A percentile compares a stretch with the other conserved stretches of the same genome.
These are phyloP conservation scores for Penicillium sp. DNA, from an alignment of 2,329 filamentous ascomycete genomes.

Conservation along the genomic window DNA sequence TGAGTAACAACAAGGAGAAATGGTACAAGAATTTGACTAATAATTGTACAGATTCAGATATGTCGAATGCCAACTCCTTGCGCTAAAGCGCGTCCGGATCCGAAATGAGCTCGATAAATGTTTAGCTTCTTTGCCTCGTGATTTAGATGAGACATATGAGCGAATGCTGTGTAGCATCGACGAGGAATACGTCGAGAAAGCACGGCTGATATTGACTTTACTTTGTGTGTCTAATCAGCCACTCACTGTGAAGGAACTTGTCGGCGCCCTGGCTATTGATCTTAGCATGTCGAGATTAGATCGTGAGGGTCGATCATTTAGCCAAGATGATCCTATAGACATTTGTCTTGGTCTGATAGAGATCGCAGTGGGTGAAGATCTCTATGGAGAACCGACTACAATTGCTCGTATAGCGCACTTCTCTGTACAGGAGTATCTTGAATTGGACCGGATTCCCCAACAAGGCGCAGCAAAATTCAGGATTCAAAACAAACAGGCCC, in stretches of 20 bases:
- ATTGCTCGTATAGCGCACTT: constrained; percentile 32
- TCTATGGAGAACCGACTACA: rapidly evolving
- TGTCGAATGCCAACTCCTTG: constrained; percentile 29
- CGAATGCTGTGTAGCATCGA: constrained; percentile 30
- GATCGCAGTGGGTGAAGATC: not conserved
- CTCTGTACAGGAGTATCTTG: constrained; percentile 36
- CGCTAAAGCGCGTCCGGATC: constrained; percentile 16
- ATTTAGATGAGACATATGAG: constrained; percentile 34
- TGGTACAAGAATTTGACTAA: constrained; percentile 4
- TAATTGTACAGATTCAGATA: constrained; percentile 29
- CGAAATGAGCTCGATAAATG: constrained; percentile 24
- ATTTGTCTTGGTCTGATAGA: constrained; percentile 30
- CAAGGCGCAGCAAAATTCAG: constrained; percentile 1
- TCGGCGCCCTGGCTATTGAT: constrained; percentile 29
- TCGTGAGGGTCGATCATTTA: constrained; percentile 13
- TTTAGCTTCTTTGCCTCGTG: constrained; percentile 25
- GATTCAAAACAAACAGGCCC: not conserved
- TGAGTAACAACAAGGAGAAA: not conserved
- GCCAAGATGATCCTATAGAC: constrained; percentile 19
- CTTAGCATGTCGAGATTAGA: constrained; percentile 10
- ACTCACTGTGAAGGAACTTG: constrained; percentile 25
- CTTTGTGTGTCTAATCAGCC: constrained; percentile 26
- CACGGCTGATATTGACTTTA: constrained; percentile 25
- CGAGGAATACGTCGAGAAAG: constrained; percentile 18
- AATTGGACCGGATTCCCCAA: constrained; percentile 23